Base-by-base conservation (phyloP, 2,329 filamentous ascomycete genomes). In the Ploettnerulaceae sp. region DNA sequence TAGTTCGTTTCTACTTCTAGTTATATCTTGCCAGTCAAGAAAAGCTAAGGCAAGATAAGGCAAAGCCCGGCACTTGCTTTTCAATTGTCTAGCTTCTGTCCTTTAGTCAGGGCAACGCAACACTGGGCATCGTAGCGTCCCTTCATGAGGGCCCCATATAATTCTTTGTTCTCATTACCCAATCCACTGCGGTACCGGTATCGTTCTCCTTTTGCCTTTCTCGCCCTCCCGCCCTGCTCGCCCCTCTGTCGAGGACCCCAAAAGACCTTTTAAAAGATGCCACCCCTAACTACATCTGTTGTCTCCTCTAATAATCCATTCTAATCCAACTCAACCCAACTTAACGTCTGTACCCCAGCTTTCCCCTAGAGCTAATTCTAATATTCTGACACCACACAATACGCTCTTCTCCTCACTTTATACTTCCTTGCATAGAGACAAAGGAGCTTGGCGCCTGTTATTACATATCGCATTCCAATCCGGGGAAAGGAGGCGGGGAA, bases 401-500 rank as follows among this genome's bases (percentile, higher is more conserved):
- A 22, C 36, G 24, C 36, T 22, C n/a, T 39, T 22, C 36, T 28
- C 35, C 22, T 28, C 36, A 39, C 36, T 39, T 39, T 22, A 39
- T 12, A 39, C 36, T n/a, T n/a, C n/a, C n/a, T n/a, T n/a, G n/a
- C n/a, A n/a, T n/a, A n/a, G n/a, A n/a, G n/a, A n/a, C n/a, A n/a
- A n/a, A n/a, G n/a, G 36, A 22, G 8, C 36, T 39, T 39, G 36
- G 24, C 36, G 20, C 21, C 36, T 26, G n/a, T n/a, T 39, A 39
- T 39, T 39, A 39, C 36, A 28, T 25, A 39, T 18, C 36, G 20
- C 36, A 39, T 39, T 39, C 36, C 36, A 39, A 39, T 39, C 36
- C 36, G 36, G 36, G 36, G 36, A 26, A 39, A 25, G 36, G 28
- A 28, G 36, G 36, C 36, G 36, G 36, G 36, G 36, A 39, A 39